Conservation (phyloP, 192 early-diverging fungal species). For the Mortierella antarctica region DNA sequence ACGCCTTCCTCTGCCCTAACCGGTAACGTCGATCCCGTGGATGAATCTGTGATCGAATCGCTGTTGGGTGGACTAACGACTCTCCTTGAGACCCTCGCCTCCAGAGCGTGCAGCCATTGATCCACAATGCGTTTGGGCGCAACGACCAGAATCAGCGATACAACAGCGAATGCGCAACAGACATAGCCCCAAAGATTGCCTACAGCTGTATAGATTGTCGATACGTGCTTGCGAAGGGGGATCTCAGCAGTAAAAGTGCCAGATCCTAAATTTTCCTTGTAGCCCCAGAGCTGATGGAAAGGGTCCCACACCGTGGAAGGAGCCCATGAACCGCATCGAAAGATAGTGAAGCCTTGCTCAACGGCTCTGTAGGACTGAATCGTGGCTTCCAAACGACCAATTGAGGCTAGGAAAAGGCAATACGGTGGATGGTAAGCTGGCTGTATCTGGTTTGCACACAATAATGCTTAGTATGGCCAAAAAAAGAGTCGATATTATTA, state of each 20-base stretch:
- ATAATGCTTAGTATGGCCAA: neutral
- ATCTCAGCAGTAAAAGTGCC: slow-evolving; percentile 40
- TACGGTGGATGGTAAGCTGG: neutral
- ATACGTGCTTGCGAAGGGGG: slow-evolving; percentile 39
- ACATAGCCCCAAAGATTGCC: slow-evolving; percentile 37
- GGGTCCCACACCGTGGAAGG: slow-evolving; percentile 54
- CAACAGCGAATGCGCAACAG: slow-evolving; percentile 30
- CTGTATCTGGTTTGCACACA: neutral
- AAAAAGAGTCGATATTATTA: neutral
- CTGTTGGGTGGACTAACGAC: neutral
- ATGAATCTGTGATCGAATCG: neutral
- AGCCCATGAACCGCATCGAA: slow-evolving; percentile 57
- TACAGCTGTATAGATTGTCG: slow-evolving; percentile 27
- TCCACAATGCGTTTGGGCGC: slow-evolving; percentile 23
- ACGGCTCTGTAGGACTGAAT: slow-evolving; percentile 54
- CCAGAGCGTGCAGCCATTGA: too few species aligned
- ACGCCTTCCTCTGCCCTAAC: too few species aligned
- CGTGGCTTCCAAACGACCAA: slow-evolving; percentile 53
- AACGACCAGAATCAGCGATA: slow-evolving; percentile 15
- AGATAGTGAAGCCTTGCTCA: slow-evolving; percentile 58
- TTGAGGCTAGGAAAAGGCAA: slow-evolving; percentile 32
- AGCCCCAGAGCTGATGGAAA: slow-evolving; percentile 45
- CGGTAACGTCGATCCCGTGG: too few species aligned
- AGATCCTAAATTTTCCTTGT: slow-evolving; percentile 34
- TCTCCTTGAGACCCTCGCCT: too few species aligned